A percentile compares a stretch with the other conserved stretches of the same genome.
phyloP scores from a whole-genome alignment of 2,329 filamentous ascomycete genomes.

The Sporothrix schenckii region DNA sequence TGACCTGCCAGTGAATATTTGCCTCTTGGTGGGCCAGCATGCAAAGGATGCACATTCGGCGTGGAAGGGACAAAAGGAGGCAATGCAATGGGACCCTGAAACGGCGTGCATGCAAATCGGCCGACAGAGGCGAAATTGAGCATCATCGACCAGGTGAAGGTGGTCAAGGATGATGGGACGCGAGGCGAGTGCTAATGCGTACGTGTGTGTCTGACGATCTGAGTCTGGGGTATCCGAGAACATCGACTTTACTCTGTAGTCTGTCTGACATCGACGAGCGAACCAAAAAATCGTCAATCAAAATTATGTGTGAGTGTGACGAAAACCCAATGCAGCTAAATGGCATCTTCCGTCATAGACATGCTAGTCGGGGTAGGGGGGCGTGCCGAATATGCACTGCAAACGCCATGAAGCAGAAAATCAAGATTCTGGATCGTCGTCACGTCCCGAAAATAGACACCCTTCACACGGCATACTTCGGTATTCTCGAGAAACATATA shows the following conservation, averaged over 20 bases:
- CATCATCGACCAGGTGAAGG: background rate
- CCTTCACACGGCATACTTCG: background rate
- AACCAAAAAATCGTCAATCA: background rate
- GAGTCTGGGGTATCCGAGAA: background rate
- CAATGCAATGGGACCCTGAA: conserved; percentile 1
- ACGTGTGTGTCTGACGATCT: background rate
- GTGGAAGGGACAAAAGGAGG: background rate
- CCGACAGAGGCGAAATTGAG: background rate
- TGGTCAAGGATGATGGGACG: background rate
- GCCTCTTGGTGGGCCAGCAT: background rate
- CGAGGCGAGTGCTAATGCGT: no score
- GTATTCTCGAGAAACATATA: background rate
- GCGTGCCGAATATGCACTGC: background rate
- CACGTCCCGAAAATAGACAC: background rate
- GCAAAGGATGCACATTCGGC: conserved; percentile 3
- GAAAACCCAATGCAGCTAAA: background rate
- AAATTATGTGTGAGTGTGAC: background rate
- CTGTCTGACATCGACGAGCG: background rate
- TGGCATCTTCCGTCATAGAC: conserved; percentile 14
- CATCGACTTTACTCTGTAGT: no score
- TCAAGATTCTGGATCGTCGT: conserved; percentile 17
- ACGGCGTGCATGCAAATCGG: conserved; percentile 20
- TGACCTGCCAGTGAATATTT: background rate
- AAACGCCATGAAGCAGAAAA: background rate
- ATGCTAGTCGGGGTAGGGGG: background rate